Conservation (phyloP, 768 basidiomycete species). For the Lactifluus rugatus region DNA sequence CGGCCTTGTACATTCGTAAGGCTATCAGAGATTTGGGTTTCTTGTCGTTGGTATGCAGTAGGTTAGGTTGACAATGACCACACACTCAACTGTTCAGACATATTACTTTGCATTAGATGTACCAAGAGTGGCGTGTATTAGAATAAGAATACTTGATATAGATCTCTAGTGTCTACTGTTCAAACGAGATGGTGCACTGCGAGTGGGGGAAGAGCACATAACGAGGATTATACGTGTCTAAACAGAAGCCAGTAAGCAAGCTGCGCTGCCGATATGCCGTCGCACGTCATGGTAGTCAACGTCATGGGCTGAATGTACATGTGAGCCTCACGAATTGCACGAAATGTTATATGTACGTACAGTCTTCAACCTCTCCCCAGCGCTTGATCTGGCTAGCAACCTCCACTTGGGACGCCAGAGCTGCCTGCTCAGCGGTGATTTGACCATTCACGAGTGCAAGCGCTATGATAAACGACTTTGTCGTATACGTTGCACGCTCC, state of each 20-base stretch:
- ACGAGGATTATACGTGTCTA: neutral
- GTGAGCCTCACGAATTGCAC: neutral
- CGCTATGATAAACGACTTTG: conserved; percentile 86
- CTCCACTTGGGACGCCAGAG: conserved; percentile 81
- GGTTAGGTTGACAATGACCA: neutral
- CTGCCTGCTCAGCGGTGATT: conserved; percentile 74
- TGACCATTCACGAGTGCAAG: conserved; percentile 73
- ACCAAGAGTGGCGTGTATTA: neutral
- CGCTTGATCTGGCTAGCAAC: conserved; percentile 91
- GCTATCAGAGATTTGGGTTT: no score
- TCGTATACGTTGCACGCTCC: conserved; percentile 81
- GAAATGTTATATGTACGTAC: conserved; percentile 41
- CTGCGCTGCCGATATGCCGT: conserved; percentile 72
- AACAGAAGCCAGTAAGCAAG: conserved; percentile 36
- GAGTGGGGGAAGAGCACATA: neutral
- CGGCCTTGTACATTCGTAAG: neutral
- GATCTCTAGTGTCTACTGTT: neutral
- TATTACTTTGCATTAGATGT: neutral
- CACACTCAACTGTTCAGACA: neutral
- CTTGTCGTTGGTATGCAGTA: neutral
- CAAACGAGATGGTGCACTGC: neutral
- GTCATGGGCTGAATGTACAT: conserved; percentile 70
- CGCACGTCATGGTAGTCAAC: conserved; percentile 94
- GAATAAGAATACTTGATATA: neutral
- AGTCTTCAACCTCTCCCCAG: conserved; percentile 99